Evolutionary conservation across 176 grass and related monocot species (phyloP).

Genomic region (Cenchrus americanus): DNA sequence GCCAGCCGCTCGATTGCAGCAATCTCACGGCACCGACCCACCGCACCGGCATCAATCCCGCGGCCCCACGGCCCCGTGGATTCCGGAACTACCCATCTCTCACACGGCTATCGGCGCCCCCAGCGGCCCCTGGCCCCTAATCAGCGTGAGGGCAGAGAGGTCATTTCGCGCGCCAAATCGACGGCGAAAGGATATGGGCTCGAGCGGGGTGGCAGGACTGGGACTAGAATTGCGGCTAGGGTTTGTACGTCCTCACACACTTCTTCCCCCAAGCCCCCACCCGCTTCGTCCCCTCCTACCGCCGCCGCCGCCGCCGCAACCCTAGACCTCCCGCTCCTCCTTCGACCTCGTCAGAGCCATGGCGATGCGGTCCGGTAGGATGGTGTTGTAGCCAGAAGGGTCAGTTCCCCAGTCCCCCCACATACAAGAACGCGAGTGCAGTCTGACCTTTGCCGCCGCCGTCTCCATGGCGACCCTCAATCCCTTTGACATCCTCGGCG

Average conservation of each 20-base stretch:
- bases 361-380: constrained; percentile 46
- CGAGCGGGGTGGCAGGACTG: neutral
- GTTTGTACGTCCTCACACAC: constrained; percentile 50
- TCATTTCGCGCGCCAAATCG: neutral
- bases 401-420: constrained; percentile 46
- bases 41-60: too few species aligned
- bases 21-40: too few species aligned
- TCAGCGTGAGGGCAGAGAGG: neutral
- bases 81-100: too few species aligned
- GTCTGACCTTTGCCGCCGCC: constrained; percentile 7
- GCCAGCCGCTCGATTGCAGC: too few species aligned
- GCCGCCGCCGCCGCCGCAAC: constrained; percentile 39
- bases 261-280: too few species aligned
- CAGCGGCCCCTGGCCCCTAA: neutral
- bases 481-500: constrained; percentile 79
- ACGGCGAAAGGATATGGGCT: constrained; percentile 40
- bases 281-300: constrained; percentile 9
- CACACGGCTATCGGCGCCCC: neutral
- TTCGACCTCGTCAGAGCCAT: constrained; percentile 30
- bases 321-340: neutral
- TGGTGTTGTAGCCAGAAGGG: constrained; percentile 43
- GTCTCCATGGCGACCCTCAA: constrained; percentile 71
- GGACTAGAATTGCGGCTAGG: constrained; percentile 64
- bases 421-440: constrained; percentile 22
- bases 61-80: too few species aligned